Percentiles rank a stretch among this genome's conserved stretches.
Conservation (phyloP, 768 basidiomycete genomes). For the Trametes coccinea region DNA sequence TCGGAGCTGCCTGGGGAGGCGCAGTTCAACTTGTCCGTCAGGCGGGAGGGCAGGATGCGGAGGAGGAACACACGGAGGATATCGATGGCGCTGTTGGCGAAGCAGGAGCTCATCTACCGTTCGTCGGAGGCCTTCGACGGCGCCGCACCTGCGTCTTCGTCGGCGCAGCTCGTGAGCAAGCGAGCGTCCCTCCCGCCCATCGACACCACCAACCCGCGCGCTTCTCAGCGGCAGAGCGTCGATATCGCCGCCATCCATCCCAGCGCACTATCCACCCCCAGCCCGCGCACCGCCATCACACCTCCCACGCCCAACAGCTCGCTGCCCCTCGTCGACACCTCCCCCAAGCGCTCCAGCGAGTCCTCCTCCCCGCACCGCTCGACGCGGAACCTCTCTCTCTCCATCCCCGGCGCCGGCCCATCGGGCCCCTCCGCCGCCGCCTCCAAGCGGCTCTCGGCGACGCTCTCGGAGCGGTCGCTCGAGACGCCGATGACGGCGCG, state of each 20-base stretch:
- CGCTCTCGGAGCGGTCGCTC: constrained; percentile 12
- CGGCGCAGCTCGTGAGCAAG: constrained; percentile 9
- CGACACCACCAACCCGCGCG: neutral
- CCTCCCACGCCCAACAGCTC: constrained; percentile 12
- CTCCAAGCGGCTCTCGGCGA: constrained; percentile 6
- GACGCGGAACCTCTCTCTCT: constrained; percentile 12
- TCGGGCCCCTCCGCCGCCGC: neutral
- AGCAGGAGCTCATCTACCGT: constrained; percentile 15
- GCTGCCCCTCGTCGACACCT: constrained; percentile 7
- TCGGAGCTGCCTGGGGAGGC: constrained; percentile 56
- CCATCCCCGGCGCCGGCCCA: neutral
- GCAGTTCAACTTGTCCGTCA: constrained; percentile 50
- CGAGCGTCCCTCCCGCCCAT: constrained; percentile 9
- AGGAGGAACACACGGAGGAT: constrained; percentile 46
- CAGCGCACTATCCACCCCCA: neutral
- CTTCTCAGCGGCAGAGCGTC: neutral
- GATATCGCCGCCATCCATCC: constrained; percentile 3
- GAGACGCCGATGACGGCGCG: constrained; percentile 13
- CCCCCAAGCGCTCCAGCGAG: neutral
- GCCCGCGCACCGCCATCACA: too few species aligned
- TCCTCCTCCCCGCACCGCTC: neutral
- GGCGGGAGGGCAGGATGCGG: constrained; percentile 61
- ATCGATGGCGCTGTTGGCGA: constrained; percentile 21
- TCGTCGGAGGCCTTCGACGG: constrained; percentile 11
- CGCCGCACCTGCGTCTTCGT: neutral